These are phyloP conservation scores for Phytophthora ohioensis DNA, from an alignment of 352 stramenopile genomes.

Conservation along the genomic window DNA sequence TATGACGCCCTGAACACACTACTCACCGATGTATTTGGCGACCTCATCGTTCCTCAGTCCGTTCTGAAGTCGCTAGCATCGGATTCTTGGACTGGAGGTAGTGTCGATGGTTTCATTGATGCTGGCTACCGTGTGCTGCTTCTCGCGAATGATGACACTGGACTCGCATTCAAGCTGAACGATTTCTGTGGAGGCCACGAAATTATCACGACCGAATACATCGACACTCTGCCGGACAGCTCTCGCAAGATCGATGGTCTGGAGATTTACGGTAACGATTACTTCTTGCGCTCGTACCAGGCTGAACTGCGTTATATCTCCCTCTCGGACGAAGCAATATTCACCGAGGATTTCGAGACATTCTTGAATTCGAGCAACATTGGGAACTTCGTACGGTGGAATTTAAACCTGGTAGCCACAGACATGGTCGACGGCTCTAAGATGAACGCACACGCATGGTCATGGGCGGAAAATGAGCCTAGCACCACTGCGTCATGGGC, in stretches of 20 bases:
- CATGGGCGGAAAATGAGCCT: slow-evolving; percentile 58
- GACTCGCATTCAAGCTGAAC: slow-evolving; percentile 44
- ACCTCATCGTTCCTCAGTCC: slow-evolving; percentile 47
- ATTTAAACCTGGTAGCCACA: slow-evolving; percentile 60
- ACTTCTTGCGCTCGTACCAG: slow-evolving; percentile 59
- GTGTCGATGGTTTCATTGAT: slow-evolving; percentile 48
- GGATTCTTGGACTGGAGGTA: slow-evolving; percentile 43
- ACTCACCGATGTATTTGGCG: slow-evolving; percentile 51
- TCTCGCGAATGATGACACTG: slow-evolving; percentile 59
- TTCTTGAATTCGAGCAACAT: slow-evolving; percentile 53
- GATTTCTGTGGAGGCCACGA: slow-evolving; percentile 55
- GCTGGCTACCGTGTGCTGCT: slow-evolving; percentile 48
- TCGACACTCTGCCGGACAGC: slow-evolving; percentile 44
- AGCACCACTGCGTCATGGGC: slow-evolving; percentile 32
- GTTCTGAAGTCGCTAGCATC: slow-evolving; percentile 45
- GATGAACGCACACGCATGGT: slow-evolving; percentile 58
- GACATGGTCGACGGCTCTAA: slow-evolving; percentile 56
- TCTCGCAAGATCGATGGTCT: slow-evolving; percentile 48
- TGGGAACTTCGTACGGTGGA: slow-evolving; percentile 60
- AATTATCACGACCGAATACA: slow-evolving; percentile 47
- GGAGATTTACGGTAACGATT: slow-evolving; percentile 58
- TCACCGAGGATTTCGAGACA: slow-evolving; percentile 37
- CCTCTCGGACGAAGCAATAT: slow-evolving; percentile 33
- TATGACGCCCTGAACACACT: slow-evolving; percentile 44
- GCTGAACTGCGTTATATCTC: slow-evolving; percentile 61